Percentiles rank a stretch among this genome's conserved stretches.
These are phyloP conservation scores for Colletotrichum sublineola DNA, from an alignment of 2,329 filamentous ascomycete genomes.

Conservation along the genomic window DNA sequence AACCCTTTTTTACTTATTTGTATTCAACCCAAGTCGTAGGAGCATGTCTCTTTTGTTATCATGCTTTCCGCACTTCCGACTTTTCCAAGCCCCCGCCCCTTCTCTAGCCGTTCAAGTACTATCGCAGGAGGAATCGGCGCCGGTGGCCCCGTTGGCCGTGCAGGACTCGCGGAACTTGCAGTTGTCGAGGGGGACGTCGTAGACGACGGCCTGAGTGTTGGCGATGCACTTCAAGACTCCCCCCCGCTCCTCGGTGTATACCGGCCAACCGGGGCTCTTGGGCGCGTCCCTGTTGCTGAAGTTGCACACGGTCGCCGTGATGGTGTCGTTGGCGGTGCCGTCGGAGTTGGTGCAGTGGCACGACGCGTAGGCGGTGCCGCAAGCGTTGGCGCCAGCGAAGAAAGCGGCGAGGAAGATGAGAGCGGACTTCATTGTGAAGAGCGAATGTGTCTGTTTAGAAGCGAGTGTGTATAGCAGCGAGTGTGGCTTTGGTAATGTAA, in stretches of 20 bases:
- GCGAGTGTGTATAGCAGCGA: neutral
- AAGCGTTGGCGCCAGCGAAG: neutral
- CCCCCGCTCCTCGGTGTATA: neutral
- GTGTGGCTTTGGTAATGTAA: no score
- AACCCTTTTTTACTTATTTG: neutral
- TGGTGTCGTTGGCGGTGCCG: neutral
- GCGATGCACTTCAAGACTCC: neutral
- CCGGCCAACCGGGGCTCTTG: neutral
- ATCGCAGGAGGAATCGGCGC: neutral
- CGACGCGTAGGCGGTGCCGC: neutral
- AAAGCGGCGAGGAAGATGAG: neutral
- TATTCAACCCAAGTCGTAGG: neutral
- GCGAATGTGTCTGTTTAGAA: neutral
- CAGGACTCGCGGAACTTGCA: neutral
- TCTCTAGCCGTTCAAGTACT: neutral
- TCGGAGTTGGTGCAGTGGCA: neutral
- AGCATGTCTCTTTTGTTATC: neutral
- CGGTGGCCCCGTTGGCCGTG: neutral
- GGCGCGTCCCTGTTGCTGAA: neutral
- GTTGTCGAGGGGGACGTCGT: neutral
- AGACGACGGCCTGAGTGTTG: neutral
- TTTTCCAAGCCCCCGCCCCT: no score
- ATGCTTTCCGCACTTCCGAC: neutral
- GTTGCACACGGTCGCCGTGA: neutral
- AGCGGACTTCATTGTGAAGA: neutral